phyloP scores from a whole-genome alignment of 2,329 filamentous ascomycete species.

The Colletotrichum tabaci region DNA sequence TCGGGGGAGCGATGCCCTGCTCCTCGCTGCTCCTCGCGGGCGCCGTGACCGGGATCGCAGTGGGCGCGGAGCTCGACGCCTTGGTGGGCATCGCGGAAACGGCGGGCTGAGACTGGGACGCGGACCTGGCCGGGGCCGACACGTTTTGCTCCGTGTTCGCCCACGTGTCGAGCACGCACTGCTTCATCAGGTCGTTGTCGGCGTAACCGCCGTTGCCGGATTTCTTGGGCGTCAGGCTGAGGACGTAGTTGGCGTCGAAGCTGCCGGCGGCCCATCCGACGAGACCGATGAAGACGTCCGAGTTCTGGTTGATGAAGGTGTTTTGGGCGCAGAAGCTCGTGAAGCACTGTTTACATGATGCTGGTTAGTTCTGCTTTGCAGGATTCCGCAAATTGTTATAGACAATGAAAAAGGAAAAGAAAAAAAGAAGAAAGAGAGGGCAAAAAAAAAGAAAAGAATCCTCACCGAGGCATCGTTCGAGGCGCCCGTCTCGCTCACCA shows the following conservation, averaged over 20 bases:
- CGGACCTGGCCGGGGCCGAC: not conserved
- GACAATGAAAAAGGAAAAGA: too few relatives aligned
- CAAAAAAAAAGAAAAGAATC: too few relatives aligned
- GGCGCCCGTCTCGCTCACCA: conserved; percentile 69
- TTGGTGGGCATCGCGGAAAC: conserved; percentile 3
- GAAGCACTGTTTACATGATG: conserved; percentile 53
- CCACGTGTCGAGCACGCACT: conserved; percentile 56
- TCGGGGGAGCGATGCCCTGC: conserved; percentile 30
- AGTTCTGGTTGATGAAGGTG: conserved; percentile 60
- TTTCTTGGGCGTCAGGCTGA: conserved; percentile 59
- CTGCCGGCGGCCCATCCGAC: conserved; percentile 63
- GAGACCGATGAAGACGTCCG: conserved; percentile 63
- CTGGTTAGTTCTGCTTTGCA: too few relatives aligned
- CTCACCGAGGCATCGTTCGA: conserved; percentile 58
- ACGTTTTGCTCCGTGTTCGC: conserved; percentile 32
- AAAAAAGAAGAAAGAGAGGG: too few relatives aligned
- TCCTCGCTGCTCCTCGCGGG: not conserved
- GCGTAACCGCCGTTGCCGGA: conserved; percentile 48
- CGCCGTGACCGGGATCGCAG: not conserved
- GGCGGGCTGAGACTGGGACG: conserved; percentile 15
- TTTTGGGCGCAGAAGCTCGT: conserved; percentile 63
- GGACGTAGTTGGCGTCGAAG: conserved; percentile 58
- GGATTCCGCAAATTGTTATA: too few relatives aligned
- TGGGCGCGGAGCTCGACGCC: not conserved
- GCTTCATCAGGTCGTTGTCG: conserved; percentile 59